Evolutionary conservation across 1,284 basidiomycete species (phyloP), one percentile per base, ranked within the genome.

Genomic region (Ustilago sp.): DNA sequence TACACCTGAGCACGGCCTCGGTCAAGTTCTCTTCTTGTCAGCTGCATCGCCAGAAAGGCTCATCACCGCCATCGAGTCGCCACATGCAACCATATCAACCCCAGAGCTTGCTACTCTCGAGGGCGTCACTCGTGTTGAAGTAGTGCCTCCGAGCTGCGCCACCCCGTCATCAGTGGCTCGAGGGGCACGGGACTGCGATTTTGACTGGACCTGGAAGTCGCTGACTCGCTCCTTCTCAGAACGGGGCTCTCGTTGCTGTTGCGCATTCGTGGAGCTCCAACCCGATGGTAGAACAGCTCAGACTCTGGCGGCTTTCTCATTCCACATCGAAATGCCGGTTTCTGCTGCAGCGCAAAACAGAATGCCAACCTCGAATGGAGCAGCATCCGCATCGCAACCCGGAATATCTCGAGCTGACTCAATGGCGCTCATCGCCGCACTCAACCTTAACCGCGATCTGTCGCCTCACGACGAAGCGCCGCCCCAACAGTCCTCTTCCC

Each of bases 151-250:
- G 32, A 35, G 17, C 36, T 11, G 43, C 31, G 4, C 39, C 15
- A n/a, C 31, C 13, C 56, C 58, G 13, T 13, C 68, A 9, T 38
- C 53, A 13, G 68, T 64, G n/a, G 32, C 41, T 3, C 51, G 74
- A 34, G 78, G 68, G 9, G 47, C 71, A 15, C 45, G 65, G 28
- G 78, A 80, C n/a, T 67, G 65, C 52, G 75, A 77, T 38, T 80
- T 80, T 36, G 64, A 77, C 12, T 80, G 78, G 78, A 55, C 38
- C 2, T 80, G 78, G 78, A 71, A 65, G 45, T 59, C 71, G 9
- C 50, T 69, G 4, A 32, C 51, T 11, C 62, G 64, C 3, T 48
- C 64, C 3, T 56, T 54, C 19, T 7, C 19, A n/a, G 32, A 17
- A 11, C 28, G 28, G 11, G 63, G 43, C 11, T 47, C 53, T 13